Base-by-base conservation (phyloP, 2,329 filamentous ascomycete genomes). In the Colletotrichum sp. region DNA sequence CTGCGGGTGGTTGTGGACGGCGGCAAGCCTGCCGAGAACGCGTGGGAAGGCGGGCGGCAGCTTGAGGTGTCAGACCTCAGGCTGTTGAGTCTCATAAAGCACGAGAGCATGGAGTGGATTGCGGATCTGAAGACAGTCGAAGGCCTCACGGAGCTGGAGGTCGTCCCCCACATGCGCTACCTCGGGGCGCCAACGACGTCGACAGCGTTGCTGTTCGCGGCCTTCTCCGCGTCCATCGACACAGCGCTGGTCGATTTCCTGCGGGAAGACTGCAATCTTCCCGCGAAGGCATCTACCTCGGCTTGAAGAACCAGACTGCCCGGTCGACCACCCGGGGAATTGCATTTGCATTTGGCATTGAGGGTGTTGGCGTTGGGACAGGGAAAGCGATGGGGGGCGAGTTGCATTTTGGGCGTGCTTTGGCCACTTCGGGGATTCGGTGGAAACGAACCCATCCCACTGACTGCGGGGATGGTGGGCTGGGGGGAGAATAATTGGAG, bases 141-240 rank as follows among this genome's bases (percentile, higher is more conserved):
- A 55, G 87, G 87, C 0, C 79, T 92, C 77, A 82, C 85, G 73
- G 85, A 88, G 39, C 76, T 93, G 57, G 87, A 88, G 39, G 87
- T 93, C 4, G 82, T 85, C 30, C 87, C 90, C 4, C 84, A 92
- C 30, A 86, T 92, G 16, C 89, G 90, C 77, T 86, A 89, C 78
- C 89, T 90, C 81, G 87, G 90, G 4, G 83, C 86, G 30, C 89
- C 90, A 2, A 86, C 86, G 71, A 90, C 88, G 21, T 87, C 88
- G 72, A 87, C 87, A 60, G 90, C 92, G 87, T 86, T 89, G 5
- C 87, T 91, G 76, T 92, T 90, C 80, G 89, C 91, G 3, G 88
- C 90, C 28, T 91, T 93, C 77, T 92, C 91, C 34, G 87, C 87
- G 39, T 92, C 91, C 70, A 89, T 93, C 21, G 89, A 92, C 77